Evolutionary conservation across 1,139 yeast species (phyloP).

Genomic region (Scheffersomyces stambukii): DNA sequence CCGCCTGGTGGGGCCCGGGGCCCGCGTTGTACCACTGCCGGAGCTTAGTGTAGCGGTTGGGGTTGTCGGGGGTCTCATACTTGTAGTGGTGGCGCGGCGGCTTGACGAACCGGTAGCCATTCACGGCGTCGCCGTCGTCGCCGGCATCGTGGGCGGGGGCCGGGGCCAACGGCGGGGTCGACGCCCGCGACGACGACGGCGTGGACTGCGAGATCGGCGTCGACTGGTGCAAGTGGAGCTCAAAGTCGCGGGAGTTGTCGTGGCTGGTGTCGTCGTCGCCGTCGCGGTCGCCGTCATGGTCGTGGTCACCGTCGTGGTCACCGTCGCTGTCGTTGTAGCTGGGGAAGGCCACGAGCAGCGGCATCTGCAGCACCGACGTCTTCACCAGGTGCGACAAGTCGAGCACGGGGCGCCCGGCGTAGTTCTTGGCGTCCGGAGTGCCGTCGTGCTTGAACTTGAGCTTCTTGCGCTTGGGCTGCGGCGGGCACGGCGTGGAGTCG

Average conservation of each 20-base stretch:
- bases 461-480: slow-evolving; percentile 26
- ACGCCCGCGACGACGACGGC: slow-evolving; percentile 28
- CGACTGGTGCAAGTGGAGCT: slow-evolving; percentile 9
- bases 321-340: slow-evolving; percentile 10
- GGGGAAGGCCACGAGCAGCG: slow-evolving; percentile 1
- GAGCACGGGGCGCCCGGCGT: slow-evolving; percentile 15
- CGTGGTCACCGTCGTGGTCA: slow-evolving; percentile 9
- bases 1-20: background rate
- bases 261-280: slow-evolving; percentile 3
- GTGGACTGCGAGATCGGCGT: slow-evolving; percentile 36
- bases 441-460: slow-evolving; percentile 19
- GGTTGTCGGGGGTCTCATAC: slow-evolving; percentile 20
- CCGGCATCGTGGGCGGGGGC: slow-evolving; percentile 1
- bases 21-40: slow-evolving; percentile 8
- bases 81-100: slow-evolving; percentile 14
- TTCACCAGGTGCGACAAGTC: slow-evolving; percentile 24
- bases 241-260: slow-evolving; percentile 1
- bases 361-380: slow-evolving; percentile 13
- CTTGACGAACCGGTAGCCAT: slow-evolving; percentile 34
- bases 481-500: slow-evolving; percentile 35
- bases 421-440: slow-evolving; percentile 12
- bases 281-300: slow-evolving; percentile 5
- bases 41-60: slow-evolving; percentile 8
- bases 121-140: slow-evolving; percentile 20
- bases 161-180: slow-evolving; percentile 20